Percentiles rank a stretch among this genome's conserved stretches.
Evolutionary conservation across 352 stramenopile genomes (phyloP).

Genomic region (Halophytophthora polymorphica): DNA sequence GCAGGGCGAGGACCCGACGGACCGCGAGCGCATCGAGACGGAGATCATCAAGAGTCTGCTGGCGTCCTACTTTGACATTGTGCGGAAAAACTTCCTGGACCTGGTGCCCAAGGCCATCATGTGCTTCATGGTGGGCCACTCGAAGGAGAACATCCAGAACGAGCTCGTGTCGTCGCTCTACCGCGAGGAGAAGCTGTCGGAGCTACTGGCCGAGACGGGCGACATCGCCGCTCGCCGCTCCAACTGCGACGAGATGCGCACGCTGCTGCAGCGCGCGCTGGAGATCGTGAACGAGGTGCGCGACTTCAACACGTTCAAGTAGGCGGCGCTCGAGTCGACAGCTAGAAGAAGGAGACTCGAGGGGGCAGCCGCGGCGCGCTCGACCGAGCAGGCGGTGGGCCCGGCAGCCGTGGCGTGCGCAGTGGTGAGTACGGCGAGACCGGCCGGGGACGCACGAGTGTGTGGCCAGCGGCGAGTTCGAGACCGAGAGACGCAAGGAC

Average conservation of each 20-base stretch:
- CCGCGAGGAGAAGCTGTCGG: slow-evolving; percentile 93
- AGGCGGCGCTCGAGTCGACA: slow-evolving; percentile 7
- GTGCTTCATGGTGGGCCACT: slow-evolving; percentile 95
- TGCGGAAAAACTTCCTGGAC: slow-evolving; percentile 98
- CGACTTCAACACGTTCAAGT: slow-evolving; percentile 98
- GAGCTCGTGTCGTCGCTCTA: slow-evolving; percentile 97
- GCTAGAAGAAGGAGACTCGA: no score
- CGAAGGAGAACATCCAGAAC: slow-evolving; percentile 97
- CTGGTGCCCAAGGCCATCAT: slow-evolving; percentile 99
- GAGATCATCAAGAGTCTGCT: slow-evolving; percentile 98
- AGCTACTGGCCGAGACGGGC: slow-evolving; percentile 94
- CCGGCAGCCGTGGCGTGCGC: no score
- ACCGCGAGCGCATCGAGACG: slow-evolving; percentile 95
- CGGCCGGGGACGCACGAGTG: no score
- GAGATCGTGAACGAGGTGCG: slow-evolving; percentile 99
- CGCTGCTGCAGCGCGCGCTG: slow-evolving; percentile 93
- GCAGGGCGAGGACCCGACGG: slow-evolving; percentile 93
- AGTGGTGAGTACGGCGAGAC: no score
- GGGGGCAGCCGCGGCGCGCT: no score
- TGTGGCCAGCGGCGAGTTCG: no score
- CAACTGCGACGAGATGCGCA: slow-evolving; percentile 97
- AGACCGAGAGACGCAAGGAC: no score
- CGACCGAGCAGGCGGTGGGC: no score
- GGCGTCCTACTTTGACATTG: slow-evolving; percentile 98
- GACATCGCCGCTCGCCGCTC: slow-evolving; percentile 94